These are phyloP conservation scores for Solanum pinnatisectum DNA, from an alignment of 257 asterid species.

Conservation along the genomic window DNA sequence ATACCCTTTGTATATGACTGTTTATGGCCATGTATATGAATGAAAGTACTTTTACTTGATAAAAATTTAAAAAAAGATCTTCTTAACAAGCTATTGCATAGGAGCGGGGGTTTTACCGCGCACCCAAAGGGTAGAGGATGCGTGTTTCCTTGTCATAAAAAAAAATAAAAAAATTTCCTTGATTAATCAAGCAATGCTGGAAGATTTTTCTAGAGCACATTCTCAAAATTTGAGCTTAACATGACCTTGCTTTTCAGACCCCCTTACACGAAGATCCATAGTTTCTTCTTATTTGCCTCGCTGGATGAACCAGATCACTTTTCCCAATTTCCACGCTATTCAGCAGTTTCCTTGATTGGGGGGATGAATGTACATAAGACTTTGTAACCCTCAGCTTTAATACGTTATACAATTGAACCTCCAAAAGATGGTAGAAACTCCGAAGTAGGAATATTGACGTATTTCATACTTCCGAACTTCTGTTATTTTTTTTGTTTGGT, in stretches of 20 bases:
- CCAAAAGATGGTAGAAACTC: background rate
- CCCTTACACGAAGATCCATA: background rate
- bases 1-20: background rate
- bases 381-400: background rate
- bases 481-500: background rate
- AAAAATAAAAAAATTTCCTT: background rate
- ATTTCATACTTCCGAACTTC: background rate
- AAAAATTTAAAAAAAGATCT: background rate
- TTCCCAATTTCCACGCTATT: background rate
- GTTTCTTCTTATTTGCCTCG: background rate
- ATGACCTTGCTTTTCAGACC: background rate
- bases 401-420: background rate
- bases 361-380: background rate
- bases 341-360: background rate
- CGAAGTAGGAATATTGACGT: background rate
- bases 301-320: background rate
- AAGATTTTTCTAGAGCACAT: background rate
- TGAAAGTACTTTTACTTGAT: background rate
- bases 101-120: background rate
- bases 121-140: too few species aligned
- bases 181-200: background rate
- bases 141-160: too few species aligned
- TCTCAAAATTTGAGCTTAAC: background rate
- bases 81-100: background rate
- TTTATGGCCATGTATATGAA: background rate